Conservation (phyloP, 1,284 basidiomycete genomes). For the Xerocomus amazonicus region DNA sequence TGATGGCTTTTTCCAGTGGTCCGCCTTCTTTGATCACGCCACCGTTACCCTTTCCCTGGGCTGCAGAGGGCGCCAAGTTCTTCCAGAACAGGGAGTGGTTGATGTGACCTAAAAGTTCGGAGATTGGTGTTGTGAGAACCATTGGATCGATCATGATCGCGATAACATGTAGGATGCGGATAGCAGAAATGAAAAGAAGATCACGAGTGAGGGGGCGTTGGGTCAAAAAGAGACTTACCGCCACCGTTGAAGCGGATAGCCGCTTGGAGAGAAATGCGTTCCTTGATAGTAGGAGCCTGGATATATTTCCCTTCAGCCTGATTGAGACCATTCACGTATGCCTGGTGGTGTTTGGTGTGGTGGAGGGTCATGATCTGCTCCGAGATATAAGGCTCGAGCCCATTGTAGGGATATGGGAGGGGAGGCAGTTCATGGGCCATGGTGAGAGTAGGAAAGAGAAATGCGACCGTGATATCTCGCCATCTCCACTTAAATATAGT, state of each 20-base stretch:
- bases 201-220: not conserved
- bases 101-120: constrained; percentile 59
- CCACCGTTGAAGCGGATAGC: constrained; percentile 74
- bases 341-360: constrained; percentile 86
- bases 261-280: constrained; percentile 73
- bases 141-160: constrained; percentile 15
- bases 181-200: too few species aligned
- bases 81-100: constrained; percentile 95
- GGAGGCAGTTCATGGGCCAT: constrained; percentile 65
- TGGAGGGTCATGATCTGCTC: constrained; percentile 82
- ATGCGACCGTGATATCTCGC: not conserved
- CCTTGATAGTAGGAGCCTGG: constrained; percentile 62
- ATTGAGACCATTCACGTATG: constrained; percentile 74
- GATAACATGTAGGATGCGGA: constrained; percentile 13
- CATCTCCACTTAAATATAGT: not conserved
- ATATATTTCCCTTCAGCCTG: constrained; percentile 72
- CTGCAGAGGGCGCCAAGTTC: constrained; percentile 65
- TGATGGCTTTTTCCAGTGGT: constrained; percentile 67
- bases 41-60: constrained; percentile 49
- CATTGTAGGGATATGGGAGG: constrained; percentile 86
- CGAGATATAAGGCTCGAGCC: constrained; percentile 83
- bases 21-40: constrained; percentile 58
- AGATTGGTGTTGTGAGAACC: constrained; percentile 5
- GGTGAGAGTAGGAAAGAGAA: constrained; percentile 1
- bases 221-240: constrained; percentile 35